phyloP scores from a whole-genome alignment of 352 stramenopile genomes.

The Phytopythium mirpurense region DNA sequence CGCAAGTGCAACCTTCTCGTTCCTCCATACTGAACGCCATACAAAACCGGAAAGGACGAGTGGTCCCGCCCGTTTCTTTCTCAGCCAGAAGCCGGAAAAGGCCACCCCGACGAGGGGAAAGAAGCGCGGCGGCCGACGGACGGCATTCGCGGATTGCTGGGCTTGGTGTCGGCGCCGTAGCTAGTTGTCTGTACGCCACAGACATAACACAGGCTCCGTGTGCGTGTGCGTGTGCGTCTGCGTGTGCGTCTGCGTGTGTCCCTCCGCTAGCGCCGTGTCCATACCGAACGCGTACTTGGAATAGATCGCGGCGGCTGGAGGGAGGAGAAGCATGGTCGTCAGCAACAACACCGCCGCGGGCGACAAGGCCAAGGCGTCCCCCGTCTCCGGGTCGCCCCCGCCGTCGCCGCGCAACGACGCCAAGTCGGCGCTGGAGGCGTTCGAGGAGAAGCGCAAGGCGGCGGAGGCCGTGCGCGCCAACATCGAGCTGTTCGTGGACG shows the following conservation, averaged over 20 bases:
- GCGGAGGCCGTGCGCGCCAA: slow-evolving; percentile 55
- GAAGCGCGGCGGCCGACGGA: background rate
- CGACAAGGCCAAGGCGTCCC: slow-evolving; percentile 14
- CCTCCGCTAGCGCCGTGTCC: too few relatives aligned
- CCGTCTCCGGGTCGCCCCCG: slow-evolving; percentile 23
- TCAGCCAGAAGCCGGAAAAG: background rate
- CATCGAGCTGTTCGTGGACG: slow-evolving; percentile 83
- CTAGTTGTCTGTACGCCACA: too few relatives aligned
- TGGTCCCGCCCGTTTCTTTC: background rate
- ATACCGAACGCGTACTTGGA: too few relatives aligned
- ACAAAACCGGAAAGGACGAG: background rate
- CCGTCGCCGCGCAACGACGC: slow-evolving; percentile 24
- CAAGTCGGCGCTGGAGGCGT: slow-evolving; percentile 14
- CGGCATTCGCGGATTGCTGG: slow-evolving; percentile 1
- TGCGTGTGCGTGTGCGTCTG: too few relatives aligned
- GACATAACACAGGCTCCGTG: too few relatives aligned
- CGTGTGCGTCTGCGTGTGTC: too few relatives aligned
- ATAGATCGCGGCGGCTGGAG: background rate
- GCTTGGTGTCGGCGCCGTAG: background rate
- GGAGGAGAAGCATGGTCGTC: background rate
- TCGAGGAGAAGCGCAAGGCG: slow-evolving; percentile 43
- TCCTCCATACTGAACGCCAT: background rate
- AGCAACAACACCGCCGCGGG: too few relatives aligned
- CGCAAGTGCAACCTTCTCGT: background rate
- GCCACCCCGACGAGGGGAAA: background rate